Evolutionary conservation across 148 eudicot species (phyloP), one percentile per base, ranked within the genome.

Genomic region (Silene uniflora): DNA sequence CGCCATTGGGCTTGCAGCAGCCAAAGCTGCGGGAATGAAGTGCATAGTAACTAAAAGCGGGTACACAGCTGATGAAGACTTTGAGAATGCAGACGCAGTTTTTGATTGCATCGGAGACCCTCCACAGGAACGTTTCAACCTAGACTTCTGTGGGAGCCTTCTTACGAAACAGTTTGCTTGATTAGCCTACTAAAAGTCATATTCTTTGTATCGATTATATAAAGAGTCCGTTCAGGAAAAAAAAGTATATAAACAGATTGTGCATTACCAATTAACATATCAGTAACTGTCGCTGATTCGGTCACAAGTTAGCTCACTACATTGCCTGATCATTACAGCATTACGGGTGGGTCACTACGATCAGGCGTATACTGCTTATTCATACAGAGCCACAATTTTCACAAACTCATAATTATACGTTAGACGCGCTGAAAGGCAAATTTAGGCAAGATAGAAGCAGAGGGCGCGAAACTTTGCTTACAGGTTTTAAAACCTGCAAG

Each of bases 21-120:
- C 99, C 70, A 95, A 95, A 85, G 96, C 97, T 62, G 98, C 99
- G 21, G 98, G 99, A 79, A 95, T 95, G 98, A 95, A 81, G 77
- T 95, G 99, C 68, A 88, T 95, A 35, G 91, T 95, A 21, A 95
- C 99, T 69, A 95, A 95, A 88, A 92, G 99, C 62, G 97, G 98
- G 72, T 92, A 92, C 94, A 95, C 98, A 12, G 94, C 94, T 0
- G 93, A 92, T 22, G 99, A 95, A 77, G 91, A 95, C 83, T 95
- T 95, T 27, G 79, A 74, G 66, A 91, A 92, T 59, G 99, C 99
- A 13, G 99, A 95, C 86, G 98, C 97, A 49, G 93, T 95, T 79
- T 95, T 95, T 22, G 99, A 95, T 66, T 92, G 91, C 93, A 95
- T 95, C 1, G 99, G 99, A 71, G 97, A 95, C 75, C 97, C 91